Evolutionary conservation across 306 rosid species (phyloP), one percentile per base, ranked within the genome.

Genomic region (Gastrolobium villosum): DNA sequence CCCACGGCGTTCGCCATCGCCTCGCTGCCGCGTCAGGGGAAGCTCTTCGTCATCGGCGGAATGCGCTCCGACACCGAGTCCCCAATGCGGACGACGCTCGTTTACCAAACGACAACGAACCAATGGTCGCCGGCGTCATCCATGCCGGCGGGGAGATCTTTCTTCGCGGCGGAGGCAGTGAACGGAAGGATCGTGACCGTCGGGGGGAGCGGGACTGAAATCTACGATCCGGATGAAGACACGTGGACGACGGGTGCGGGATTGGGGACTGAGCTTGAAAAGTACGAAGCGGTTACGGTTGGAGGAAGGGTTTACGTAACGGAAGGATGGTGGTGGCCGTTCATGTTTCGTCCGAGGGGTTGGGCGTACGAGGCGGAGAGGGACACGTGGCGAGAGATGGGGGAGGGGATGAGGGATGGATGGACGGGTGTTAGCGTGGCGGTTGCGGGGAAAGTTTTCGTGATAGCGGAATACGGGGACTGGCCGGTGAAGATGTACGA

Each of bases 321-420:
- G 31, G 95, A 92, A 37, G 97, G 97, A 40, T 92, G 95, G 97
- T 55, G 84, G 74, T 92, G 95, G 97, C 93, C 95, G 2, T 88
- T 90, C 11, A 78, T 41, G 79, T 39, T 48, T 7, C 64, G 87
- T 6, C 97, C 95, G 6, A 71, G 88, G 1, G 92, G 92, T 0
- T 57, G 61, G 49, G 74, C 75, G 2, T 92, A 90, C 74, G 84
- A 88, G 3, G 40, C 28, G 0, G 84, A 44, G 6, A 15, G 4
- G 0, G 86, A 88, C 86, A 59, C 69, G 77, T 92, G 97, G 97
- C 64, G 31, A 6, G 84, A 60, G 74, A 87, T 88, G 91, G 56
- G 80, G 15, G 1, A 3, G 0, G 91, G 84, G 10, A 82, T 90
- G 95, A 85, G 86, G n/a, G 91, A 90, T 2, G 95, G 95, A 1